phyloP scores from a whole-genome alignment of 2,329 filamentous ascomycete genomes.

The Talaromyces islandicus region DNA sequence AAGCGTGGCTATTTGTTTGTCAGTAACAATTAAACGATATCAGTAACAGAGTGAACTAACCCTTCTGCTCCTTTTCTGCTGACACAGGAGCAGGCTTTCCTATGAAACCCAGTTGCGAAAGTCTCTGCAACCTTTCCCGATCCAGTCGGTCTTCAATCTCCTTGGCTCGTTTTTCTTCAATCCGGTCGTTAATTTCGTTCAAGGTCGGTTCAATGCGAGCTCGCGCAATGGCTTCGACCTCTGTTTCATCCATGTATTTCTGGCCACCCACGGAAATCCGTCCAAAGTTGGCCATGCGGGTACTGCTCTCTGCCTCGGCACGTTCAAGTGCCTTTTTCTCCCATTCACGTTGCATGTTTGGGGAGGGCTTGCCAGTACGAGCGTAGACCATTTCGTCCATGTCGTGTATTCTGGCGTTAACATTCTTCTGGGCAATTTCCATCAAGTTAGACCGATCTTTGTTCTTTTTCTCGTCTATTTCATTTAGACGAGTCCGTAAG shows the following conservation, averaged over 20 bases:
- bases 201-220: slow-evolving; percentile 74
- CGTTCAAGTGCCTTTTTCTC: slow-evolving; percentile 66
- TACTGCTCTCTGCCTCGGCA: slow-evolving; percentile 60
- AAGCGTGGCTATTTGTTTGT: neutral
- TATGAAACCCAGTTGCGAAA: slow-evolving; percentile 41
- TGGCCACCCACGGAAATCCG: slow-evolving; percentile 68
- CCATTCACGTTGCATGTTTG: slow-evolving; percentile 68
- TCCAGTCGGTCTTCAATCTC: slow-evolving; percentile 59
- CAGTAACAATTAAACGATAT: neutral
- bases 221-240: slow-evolving; percentile 73
- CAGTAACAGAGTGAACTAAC: slow-evolving; percentile 15
- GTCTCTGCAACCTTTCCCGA: slow-evolving; percentile 58
- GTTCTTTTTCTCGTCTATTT: slow-evolving; percentile 66
- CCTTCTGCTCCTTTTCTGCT: slow-evolving; percentile 21
- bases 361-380: slow-evolving; percentile 67
- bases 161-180: slow-evolving; percentile 64
- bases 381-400: slow-evolving; percentile 78
- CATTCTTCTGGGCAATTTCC: slow-evolving; percentile 76
- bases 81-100: slow-evolving; percentile 31
- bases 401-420: slow-evolving; percentile 67
- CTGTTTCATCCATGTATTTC: slow-evolving; percentile 69
- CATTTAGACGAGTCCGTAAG: slow-evolving; percentile 61
- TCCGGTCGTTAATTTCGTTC: slow-evolving; percentile 76
- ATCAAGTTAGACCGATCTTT: slow-evolving; percentile 70
- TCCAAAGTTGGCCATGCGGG: slow-evolving; percentile 52